Evolutionary conservation across 225 moss, liverwort and hornwort genomes (phyloP), one percentile per base, ranked within the genome.

Genomic region (Bryum argenteum): DNA sequence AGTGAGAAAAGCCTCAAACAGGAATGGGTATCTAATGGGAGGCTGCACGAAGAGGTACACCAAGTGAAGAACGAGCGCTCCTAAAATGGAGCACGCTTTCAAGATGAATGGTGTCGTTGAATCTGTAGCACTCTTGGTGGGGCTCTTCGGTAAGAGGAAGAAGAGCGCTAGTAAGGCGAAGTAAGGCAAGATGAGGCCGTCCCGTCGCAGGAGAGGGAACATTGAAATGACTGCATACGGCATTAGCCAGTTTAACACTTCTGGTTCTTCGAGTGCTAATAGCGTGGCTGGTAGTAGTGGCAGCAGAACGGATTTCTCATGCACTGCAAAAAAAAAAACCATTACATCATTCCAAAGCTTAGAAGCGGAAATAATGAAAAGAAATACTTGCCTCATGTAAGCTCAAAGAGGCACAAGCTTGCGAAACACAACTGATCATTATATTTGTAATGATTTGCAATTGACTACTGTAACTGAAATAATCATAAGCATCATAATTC

Each of bases 251-350:
- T 72, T 85, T 51, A 94, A 54, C 72, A 92, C 77, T 69, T 33
- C 82, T 51, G 90, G 94, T 72, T 97, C 91, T 71, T 93, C 92
- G 1, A 97, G 70, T 7, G 85, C 90, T 73, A 97, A 76, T 22
- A 97, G 77, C 47, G 89, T 97, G 42, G 90, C 94, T 65, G 97
- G 92, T 51, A 97, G 78, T 24, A 94, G 56, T n/a, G 97, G 94
- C 16, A 97, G 90, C 70, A 97, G 79, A 43, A 94, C 75, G 60
- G 94, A 94, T 71, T 97, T 97, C 89, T 97, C 97, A 51, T 97
- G 97, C 78, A 97, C 97, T 97, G 97, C 89, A 82, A 60, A 44
- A 76, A 33, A 61, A 39, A 70, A 42, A 24, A 45, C 63, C 50
- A 38, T 44, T 8, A 42, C 37, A 67, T 58, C 10, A 65, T 55